Base-by-base conservation (phyloP, 2,329 filamentous ascomycete species). In the Pyrenophora teres region DNA sequence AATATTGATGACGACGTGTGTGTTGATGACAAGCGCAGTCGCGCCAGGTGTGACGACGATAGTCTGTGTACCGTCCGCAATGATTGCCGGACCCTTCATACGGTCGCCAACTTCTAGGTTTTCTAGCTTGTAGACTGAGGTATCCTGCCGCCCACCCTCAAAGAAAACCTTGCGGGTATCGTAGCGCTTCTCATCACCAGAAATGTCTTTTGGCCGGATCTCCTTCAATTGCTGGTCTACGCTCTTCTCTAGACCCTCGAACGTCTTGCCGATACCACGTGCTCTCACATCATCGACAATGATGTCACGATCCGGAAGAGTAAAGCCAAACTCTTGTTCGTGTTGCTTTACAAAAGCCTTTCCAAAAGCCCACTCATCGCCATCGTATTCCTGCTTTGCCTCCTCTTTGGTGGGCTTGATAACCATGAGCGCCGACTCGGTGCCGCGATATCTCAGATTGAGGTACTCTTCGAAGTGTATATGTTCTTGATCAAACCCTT, bases 251-350 rank as follows among this genome's bases (percentile, higher is more conserved):
- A 87, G 78, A 39, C 88, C 87, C 46, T 89, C 82, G 71, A 92
- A 93, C 39, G 90, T 93, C 79, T 92, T 95, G 40, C 90, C 92
- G 56, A 96, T 95, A 12, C 91, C 91, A 50, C 93, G 83, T 4
- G 92, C 89, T 35, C 92, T 86, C 3, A 96, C 89, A 70, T 96
- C 92, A 57, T 96, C 92, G 6, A 97, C 82, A 39, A 96, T 92
- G 46, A 96, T 90, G 62, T 96, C 90, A 48, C 92, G 82, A 52
- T 95, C 89, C 19, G 86, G 85, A 2, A 97, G 78, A 0, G 89
- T 95, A 67, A 97, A 97, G 0, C 92, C 92, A 68, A 97, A 97
- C 68, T 97, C 92, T 68, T 94, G 92, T 45, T 91, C 87, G 68
- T 97, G 92, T 62, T 96, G 90, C 63, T 86, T 85, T 27, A 95